phyloP scores from a whole-genome alignment of 306 rosid species.

The apple (Malus domestica) region ASM211411v1 NC_041796.1:21183501-21184000 shows the following conservation, averaged over 20 bases:
- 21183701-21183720: constrained; percentile 45
- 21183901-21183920: constrained; percentile 88
- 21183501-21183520: constrained; percentile 28
- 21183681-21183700: neutral
- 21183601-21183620: constrained; percentile 97
- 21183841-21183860: constrained; percentile 7
- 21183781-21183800: neutral
- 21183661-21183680: neutral
- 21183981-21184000: neutral
- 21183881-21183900: constrained; percentile 83
- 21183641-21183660: constrained; percentile 15
- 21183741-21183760: constrained; percentile 73
- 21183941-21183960: constrained; percentile 56
- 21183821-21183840: neutral
- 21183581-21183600: constrained; percentile 90
- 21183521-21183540: constrained; percentile 58
- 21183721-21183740: constrained; percentile 86
- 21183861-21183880: constrained; percentile 70
- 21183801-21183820: neutral
- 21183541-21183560: constrained; percentile 95
- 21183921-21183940: constrained; percentile 50
- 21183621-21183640: constrained; percentile 95
- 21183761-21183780: constrained; percentile 33
- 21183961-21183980: neutral
- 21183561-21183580: constrained; percentile 85